A percentile compares a stretch with the other conserved stretches of the same genome.
Evolutionary conservation across 2,329 filamentous ascomycete genomes (phyloP).

Genomic region (Paecilomyces variotii): DNA sequence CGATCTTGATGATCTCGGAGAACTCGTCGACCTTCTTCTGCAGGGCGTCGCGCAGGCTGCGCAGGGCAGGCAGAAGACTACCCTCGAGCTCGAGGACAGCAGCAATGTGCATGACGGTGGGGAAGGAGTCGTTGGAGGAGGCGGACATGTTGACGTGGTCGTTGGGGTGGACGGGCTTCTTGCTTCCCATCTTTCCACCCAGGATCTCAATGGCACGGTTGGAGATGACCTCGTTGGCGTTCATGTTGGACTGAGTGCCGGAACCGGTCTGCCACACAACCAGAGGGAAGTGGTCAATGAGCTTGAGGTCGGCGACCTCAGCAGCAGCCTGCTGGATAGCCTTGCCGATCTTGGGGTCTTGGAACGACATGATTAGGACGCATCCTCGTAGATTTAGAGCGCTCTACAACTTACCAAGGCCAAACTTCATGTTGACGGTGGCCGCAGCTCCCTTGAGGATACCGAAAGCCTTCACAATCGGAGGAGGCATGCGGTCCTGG

Average conservation of each 20-base stretch:
- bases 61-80: constrained; percentile 73
- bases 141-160: constrained; percentile 99
- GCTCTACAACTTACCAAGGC: constrained; percentile 51
- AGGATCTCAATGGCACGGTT: constrained; percentile 98
- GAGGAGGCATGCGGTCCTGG: constrained; percentile 94
- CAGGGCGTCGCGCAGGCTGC: constrained; percentile 72
- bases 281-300: constrained; percentile 94
- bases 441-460: constrained; percentile 96
- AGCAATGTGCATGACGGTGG: constrained; percentile 98
- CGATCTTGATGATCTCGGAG: constrained; percentile 96
- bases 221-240: constrained; percentile 99
- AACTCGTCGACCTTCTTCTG: constrained; percentile 86
- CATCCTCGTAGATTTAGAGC: constrained; percentile 5
- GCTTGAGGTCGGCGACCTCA: constrained; percentile 88
- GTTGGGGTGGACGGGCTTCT: constrained; percentile 98
- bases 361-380: constrained; percentile 9
- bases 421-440: constrained; percentile 89
- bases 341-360: constrained; percentile 79
- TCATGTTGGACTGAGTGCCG: constrained; percentile 99
- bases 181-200: constrained; percentile 85
- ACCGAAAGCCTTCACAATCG: constrained; percentile 87
- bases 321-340: constrained; percentile 91
- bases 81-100: constrained; percentile 89
- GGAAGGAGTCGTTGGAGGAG: constrained; percentile 98
- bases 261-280: constrained; percentile 99